Evolutionary conservation across 192 early-diverging fungal genomes (phyloP).

Genomic region (Anaeromyces robustus): DNA sequence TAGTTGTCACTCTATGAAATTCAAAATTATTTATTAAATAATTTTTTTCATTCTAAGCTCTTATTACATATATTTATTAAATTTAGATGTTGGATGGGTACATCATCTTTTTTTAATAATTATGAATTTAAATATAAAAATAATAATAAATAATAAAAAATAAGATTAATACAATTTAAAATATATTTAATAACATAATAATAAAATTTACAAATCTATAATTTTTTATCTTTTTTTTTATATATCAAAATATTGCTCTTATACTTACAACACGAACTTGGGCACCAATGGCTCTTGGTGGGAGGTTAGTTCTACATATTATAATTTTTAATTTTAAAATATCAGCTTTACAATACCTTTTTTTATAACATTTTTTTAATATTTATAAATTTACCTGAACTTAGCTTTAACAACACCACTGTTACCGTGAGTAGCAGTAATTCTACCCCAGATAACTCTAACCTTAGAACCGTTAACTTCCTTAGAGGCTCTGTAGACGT

Average conservation of each 20-base stretch:
- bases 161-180: too few relatives aligned
- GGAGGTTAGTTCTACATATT: slow-evolving; percentile 77
- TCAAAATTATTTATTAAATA: neutral
- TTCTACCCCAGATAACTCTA: slow-evolving; percentile 94
- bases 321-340: neutral
- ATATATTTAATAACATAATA: too few relatives aligned
- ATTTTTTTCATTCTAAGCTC: neutral
- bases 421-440: slow-evolving; percentile 90
- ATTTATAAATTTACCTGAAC: slow-evolving; percentile 40
- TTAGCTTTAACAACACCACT: slow-evolving; percentile 91
- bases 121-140: slow-evolving; percentile 3
- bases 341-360: neutral
- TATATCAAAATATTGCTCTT: neutral
- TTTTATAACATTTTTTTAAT: neutral
- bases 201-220: too few relatives aligned
- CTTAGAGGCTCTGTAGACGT: slow-evolving; percentile 87
- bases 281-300: slow-evolving; percentile 84
- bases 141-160: neutral
- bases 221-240: too few relatives aligned
- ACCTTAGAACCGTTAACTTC: slow-evolving; percentile 80
- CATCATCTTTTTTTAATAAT: slow-evolving; percentile 52
- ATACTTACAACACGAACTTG: slow-evolving; percentile 73
- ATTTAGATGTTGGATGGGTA: slow-evolving; percentile 75
- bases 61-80: neutral
- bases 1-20: neutral